phyloP scores from a whole-genome alignment of 371 early-diverging fungal genomes.

The Amoeboaphelidium occidentale region DNA sequence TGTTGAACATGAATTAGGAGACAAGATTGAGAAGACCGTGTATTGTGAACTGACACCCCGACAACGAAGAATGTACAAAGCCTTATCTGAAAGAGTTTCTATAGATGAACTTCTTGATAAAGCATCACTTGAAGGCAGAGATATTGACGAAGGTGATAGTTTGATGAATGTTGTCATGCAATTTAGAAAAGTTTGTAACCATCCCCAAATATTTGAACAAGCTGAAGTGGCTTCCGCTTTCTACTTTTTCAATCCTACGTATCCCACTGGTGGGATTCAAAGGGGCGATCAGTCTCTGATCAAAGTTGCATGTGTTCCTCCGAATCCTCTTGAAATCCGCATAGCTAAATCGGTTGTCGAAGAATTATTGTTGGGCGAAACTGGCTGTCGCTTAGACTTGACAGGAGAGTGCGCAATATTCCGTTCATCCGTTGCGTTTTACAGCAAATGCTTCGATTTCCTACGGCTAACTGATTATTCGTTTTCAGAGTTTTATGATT shows the following conservation, averaged over 20 bases:
- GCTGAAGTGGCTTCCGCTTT: constrained; percentile 37
- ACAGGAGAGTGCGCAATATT: too few relatives aligned
- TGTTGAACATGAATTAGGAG: constrained; percentile 83
- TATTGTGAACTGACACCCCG: constrained; percentile 57
- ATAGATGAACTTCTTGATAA: constrained; percentile 52
- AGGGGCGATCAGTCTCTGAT: not conserved
- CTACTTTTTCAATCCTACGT: constrained; percentile 14
- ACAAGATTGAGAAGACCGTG: constrained; percentile 40
- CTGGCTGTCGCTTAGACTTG: too few relatives aligned
- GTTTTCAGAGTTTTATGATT: too few relatives aligned
- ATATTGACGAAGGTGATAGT: constrained; percentile 28
- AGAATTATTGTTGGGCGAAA: too few relatives aligned
- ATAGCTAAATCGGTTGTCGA: too few relatives aligned
- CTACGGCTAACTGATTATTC: too few relatives aligned
- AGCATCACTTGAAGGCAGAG: constrained; percentile 21
- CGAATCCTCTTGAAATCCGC: too few relatives aligned
- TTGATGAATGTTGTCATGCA: constrained; percentile 93
- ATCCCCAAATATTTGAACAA: constrained; percentile 93
- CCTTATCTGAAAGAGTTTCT: constrained; percentile 54
- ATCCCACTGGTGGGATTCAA: too few relatives aligned
- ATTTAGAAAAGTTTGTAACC: constrained; percentile 93
- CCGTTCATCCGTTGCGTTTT: too few relatives aligned
- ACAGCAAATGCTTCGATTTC: too few relatives aligned
- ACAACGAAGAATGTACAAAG: constrained; percentile 50
- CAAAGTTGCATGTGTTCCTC: not conserved